Evolutionary conservation across 305 asterid genomes (phyloP).

Genomic region (Solanum chacoense): DNA sequence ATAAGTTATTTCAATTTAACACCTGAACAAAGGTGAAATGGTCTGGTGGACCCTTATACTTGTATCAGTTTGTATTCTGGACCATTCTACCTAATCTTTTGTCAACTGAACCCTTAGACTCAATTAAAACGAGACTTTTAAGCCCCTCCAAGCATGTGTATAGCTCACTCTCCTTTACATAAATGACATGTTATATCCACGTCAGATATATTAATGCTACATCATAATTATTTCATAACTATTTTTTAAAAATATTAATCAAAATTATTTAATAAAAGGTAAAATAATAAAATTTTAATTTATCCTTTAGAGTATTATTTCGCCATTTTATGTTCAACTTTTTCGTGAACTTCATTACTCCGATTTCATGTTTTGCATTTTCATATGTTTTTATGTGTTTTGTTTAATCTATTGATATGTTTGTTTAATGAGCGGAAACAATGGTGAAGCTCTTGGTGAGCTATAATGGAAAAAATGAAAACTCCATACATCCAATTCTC

Average conservation of each 20-base stretch:
- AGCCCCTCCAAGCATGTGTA: too few relatives aligned
- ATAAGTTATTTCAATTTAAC: neutral
- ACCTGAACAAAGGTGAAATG: too few relatives aligned
- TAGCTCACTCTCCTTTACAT: too few relatives aligned
- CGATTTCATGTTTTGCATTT: neutral
- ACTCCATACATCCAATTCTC: neutral
- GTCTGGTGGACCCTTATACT: too few relatives aligned
- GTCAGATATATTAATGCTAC: too few relatives aligned
- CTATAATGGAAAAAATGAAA: too few relatives aligned
- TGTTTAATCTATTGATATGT: neutral
- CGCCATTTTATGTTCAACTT: neutral
- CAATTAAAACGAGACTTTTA: too few relatives aligned
- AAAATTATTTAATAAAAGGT: neutral
- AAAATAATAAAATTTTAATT: too few relatives aligned
- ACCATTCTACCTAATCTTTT: too few relatives aligned
- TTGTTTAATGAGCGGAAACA: neutral
- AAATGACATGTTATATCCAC: too few relatives aligned
- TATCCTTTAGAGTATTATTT: neutral
- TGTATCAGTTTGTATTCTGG: too few relatives aligned
- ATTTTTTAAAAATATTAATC: neutral
- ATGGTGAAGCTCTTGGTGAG: neutral
- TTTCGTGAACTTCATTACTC: neutral
- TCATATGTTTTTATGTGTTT: neutral
- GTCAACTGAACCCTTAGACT: too few relatives aligned
- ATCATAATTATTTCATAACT: neutral